phyloP scores from a whole-genome alignment of 2,329 filamentous ascomycete genomes.

The Colletotrichum theobromicola region DNA sequence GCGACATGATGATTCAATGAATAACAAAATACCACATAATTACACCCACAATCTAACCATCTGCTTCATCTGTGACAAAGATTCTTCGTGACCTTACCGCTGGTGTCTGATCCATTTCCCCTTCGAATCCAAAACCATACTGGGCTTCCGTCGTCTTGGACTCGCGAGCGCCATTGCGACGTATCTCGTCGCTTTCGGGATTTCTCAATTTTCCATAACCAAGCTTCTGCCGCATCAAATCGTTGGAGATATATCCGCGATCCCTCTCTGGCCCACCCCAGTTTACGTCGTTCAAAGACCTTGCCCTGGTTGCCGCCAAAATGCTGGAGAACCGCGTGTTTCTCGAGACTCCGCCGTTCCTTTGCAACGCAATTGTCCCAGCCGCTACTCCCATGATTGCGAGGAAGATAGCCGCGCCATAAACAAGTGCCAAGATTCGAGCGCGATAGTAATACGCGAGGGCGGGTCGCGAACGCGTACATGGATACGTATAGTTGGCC shows the following conservation, averaged over 20 bases:
- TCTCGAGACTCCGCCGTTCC: conserved; percentile 31
- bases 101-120: neutral
- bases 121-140: neutral
- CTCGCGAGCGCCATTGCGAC: neutral
- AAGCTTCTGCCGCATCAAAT: neutral
- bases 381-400: conserved; percentile 27
- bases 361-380: conserved; percentile 32
- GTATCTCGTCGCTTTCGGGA: accelerated
- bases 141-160: neutral
- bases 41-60: no score
- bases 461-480: conserved; percentile 28
- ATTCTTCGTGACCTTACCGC: neutral
- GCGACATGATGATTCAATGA: neutral
- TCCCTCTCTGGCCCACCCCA: neutral
- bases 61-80: neutral
- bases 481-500: conserved; percentile 25
- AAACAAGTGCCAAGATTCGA: conserved; percentile 35
- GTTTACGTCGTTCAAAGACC: conserved; percentile 32
- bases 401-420: conserved; percentile 30
- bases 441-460: conserved; percentile 30
- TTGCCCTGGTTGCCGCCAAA: conserved; percentile 38
- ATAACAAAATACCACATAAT: no score
- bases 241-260: accelerated
- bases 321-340: conserved; percentile 40
- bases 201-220: neutral